These are phyloP conservation scores for Petasospora rhodanensis DNA, from an alignment of 1,139 yeast species.

Conservation along the genomic window DNA sequence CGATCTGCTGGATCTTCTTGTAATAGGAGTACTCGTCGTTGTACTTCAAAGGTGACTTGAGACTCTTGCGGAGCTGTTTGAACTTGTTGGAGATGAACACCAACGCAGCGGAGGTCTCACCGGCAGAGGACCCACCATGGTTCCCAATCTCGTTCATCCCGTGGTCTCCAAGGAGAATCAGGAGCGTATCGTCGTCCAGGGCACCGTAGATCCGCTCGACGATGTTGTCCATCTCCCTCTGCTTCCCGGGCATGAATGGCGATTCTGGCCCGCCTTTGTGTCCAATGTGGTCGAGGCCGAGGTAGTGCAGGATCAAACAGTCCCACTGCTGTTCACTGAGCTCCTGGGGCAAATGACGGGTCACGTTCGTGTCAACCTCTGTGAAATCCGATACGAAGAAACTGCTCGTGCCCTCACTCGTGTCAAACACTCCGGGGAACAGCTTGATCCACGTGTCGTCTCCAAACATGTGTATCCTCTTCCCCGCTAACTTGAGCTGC, in stretches of 20 bases:
- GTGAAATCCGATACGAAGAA: constrained; percentile 93
- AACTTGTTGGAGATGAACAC: constrained; percentile 64
- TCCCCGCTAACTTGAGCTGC: constrained; percentile 48
- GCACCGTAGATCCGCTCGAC: constrained; percentile 48
- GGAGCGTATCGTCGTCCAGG: constrained; percentile 52
- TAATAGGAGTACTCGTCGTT: constrained; percentile 49
- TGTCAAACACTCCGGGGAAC: constrained; percentile 64
- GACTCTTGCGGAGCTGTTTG: constrained; percentile 23
- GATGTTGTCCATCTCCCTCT: constrained; percentile 76
- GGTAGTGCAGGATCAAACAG: constrained; percentile 77
- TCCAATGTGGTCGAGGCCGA: constrained; percentile 96
- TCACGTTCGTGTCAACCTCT: constrained; percentile 89
- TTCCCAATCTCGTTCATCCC: constrained; percentile 90
- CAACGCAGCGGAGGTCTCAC: constrained; percentile 87
- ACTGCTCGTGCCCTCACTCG: constrained; percentile 83
- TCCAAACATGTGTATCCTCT: constrained; percentile 78
- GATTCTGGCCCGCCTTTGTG: constrained; percentile 93
- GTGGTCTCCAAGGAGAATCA: constrained; percentile 87
- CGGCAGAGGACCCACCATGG: constrained; percentile 91
- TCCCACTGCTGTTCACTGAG: constrained; percentile 60
- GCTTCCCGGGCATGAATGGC: constrained; percentile 74
- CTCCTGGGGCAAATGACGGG: constrained; percentile 71
- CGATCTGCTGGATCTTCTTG: constrained; percentile 66
- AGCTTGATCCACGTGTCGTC: constrained; percentile 97
- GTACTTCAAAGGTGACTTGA: constrained; percentile 38